Base-by-base conservation (phyloP, 495 filamentous ascomycete species). In the Mycothermus thermophilus region DNA sequence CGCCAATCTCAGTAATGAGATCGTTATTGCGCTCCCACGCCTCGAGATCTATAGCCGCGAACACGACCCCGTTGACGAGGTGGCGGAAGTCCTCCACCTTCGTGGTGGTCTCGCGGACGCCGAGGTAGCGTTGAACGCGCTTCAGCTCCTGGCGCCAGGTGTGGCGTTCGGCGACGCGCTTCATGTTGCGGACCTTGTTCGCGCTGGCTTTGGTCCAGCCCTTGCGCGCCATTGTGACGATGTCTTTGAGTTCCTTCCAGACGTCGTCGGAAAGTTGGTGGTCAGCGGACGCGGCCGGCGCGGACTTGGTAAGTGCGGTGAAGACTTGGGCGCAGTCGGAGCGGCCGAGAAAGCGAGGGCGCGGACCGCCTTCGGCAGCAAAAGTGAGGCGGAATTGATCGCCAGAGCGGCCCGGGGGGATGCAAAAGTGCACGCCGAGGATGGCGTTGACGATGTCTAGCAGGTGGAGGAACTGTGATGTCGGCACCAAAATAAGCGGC, bases 41-140 rank as follows among this genome's bases (percentile, higher is more conserved):
- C 52, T 97, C 90, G 20, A 86, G 51, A 48, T 97, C 88, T 28
- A 94, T 58, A 41, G 67, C 74, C 37, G 94, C 60, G 45, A 97
- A 83, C n/a, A n/a, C n/a, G n/a, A n/a, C n/a, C n/a, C n/a, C n/a
- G n/a, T n/a, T n/a, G 15, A 92, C 59, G 1, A 79, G 71, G 5
- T 47, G 48, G 5, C 42, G 21, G 24, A 67, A 61, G 14, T 59
- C 43, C 12, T 66, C 56, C 42, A 72, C 72, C 2, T 60, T 54
- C 35, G 43, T 44, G 11, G 50, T 42, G 17, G 25, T 39, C 12
- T 30, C 32, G 28, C 72, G 67, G 20, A 85, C 57, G 3, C 79
- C 80, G 3, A 86, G 63, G 50, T 83, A 83, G 25, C 71, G 63
- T 51, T 86, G 79, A 5, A 66, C 60, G 14, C 77, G 63, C 47